Base-by-base conservation (phyloP, 441 rosid genomes). In the Erodium texanum region DNA sequence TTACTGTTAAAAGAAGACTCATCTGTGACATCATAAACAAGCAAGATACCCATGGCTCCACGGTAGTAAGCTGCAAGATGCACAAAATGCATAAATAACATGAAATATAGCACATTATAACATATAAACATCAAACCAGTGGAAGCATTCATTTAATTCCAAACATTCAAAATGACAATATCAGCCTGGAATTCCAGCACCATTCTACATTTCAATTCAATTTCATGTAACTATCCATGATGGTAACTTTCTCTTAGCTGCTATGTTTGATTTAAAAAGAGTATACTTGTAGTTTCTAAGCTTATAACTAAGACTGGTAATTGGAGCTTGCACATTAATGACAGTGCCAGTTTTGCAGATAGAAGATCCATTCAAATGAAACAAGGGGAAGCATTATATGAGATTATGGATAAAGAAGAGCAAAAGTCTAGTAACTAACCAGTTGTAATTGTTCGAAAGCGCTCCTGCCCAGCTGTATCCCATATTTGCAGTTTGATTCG, bases 381-480 rank as follows among this genome's bases (percentile, higher is more conserved):
- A 19, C 61, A 54, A 10, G 1, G 16, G 2, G 8, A 54, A 54
- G 61, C 61, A 54, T 19, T 54, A 18, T 23, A 6, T 16, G n/a
- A 19, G 5, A 7, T 54, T 54, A 18, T 54, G 23, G 4, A 5
- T 45, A 14, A 15, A 15, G 22, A 16, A 54, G 23, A 54, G 18
- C 61, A 54, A 50, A 50, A 50, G 19, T 4, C 19, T 50, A n/a
- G 19, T 50, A 50, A 50, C 58, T n/a, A 50, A 94, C 99, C 99
- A 36, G 97, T 94, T 73, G 99, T 94, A 78, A 94, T 94, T 15
- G 99, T 94, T 71, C 99, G 85, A 78, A 94, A 94, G n/a, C 98
- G 85, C 82, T 94, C 99, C 74, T 94, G 99, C 38, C 99, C 99
- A 41, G 99, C 99, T 68, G 98, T 94, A 73, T 92, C 99, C 99